A percentile compares a stretch with the other conserved stretches of the same genome.
Conservation (phyloP, 495 filamentous ascomycete species). For the Glonium stellatum region DNA sequence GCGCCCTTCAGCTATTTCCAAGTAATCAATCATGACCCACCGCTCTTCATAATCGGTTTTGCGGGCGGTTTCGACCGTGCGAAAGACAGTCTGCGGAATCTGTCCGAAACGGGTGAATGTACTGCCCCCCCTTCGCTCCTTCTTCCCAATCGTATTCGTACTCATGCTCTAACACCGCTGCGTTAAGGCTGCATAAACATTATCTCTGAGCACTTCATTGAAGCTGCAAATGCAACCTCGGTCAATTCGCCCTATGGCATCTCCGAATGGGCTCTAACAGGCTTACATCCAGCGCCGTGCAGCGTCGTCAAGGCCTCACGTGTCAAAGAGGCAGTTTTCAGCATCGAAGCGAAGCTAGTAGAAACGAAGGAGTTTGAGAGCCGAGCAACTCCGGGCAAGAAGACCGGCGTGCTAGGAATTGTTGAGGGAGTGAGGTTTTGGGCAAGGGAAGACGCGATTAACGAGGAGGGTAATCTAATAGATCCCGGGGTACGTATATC, state of each 20-base stretch:
- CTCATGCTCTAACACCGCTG: not conserved
- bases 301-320: conserved; percentile 61
- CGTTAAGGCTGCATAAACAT: conserved; percentile 69
- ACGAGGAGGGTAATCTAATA: conserved; percentile 64
- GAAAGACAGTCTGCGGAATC: conserved; percentile 74
- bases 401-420: conserved; percentile 64
- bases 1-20: conserved; percentile 84
- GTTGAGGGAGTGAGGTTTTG: conserved; percentile 85
- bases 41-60: conserved; percentile 78
- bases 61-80: conserved; percentile 40
- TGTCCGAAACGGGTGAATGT: conserved; percentile 61
- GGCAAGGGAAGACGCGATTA: conserved; percentile 81
- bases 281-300: conserved; percentile 64
- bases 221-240: conserved; percentile 75
- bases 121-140: not conserved
- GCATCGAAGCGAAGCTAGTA: conserved; percentile 71
- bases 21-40: conserved; percentile 81
- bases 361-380: conserved; percentile 71
- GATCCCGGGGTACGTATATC: conserved; percentile 47
- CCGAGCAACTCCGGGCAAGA: conserved; percentile 57
- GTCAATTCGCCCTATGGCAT: conserved; percentile 74
- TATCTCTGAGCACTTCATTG: conserved; percentile 74
- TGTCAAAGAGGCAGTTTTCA: conserved; percentile 74
- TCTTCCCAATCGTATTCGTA: not conserved
- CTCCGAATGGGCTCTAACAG: conserved; percentile 74